Percentiles rank a stretch among this genome's conserved stretches.
Conservation (phyloP, 148 eudicot genomes). For the Diospyros kaki region DNA sequence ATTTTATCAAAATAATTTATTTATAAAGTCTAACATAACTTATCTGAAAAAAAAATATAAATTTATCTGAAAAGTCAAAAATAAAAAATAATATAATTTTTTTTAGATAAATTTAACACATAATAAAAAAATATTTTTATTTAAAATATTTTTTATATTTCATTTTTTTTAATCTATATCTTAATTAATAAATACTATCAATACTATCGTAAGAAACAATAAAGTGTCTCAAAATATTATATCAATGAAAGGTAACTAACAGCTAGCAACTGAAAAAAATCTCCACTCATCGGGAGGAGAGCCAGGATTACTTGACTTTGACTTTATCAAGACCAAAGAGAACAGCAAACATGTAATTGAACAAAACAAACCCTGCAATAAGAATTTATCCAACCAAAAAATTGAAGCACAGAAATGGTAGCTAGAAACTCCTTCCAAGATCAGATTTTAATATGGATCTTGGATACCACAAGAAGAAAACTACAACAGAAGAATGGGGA, state of each 20-base stretch:
- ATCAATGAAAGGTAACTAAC: background rate
- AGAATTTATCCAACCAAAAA: background rate
- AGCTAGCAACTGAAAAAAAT: background rate
- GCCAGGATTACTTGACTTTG: background rate
- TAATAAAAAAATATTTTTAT: no score
- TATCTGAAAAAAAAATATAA: no score
- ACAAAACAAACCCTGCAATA: background rate
- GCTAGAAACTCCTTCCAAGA: background rate
- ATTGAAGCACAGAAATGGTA: conserved; percentile 1
- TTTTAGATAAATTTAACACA: no score
- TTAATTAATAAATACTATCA: no score
- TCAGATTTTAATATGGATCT: background rate
- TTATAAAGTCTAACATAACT: no score
- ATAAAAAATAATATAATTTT: no score
- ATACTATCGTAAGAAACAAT: background rate
- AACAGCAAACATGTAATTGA: background rate
- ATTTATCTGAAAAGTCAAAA: no score
- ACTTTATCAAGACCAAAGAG: background rate
- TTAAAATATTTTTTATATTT: no score
- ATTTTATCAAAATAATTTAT: no score
- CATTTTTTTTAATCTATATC: no score
- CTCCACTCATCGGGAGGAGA: background rate
- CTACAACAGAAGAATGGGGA: background rate
- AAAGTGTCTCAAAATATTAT: background rate
- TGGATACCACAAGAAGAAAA: background rate